These are phyloP conservation scores for Cercospora sesami DNA, from an alignment of 2,329 filamentous ascomycete genomes.

Conservation along the genomic window DNA sequence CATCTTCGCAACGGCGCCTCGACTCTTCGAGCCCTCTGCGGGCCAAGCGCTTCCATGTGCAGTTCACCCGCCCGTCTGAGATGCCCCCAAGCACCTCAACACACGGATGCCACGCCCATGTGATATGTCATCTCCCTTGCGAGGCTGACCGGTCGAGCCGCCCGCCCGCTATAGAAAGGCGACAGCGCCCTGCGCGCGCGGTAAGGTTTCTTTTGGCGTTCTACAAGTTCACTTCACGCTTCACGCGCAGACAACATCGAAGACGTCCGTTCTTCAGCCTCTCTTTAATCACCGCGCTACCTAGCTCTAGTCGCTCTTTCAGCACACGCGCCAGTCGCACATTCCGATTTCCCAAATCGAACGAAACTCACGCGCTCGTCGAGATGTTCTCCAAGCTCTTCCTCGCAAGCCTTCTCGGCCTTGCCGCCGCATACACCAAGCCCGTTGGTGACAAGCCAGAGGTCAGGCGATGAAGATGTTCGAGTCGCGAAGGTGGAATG, in stretches of 20 bases:
- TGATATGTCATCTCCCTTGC: not conserved
- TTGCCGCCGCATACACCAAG: constrained; percentile 46
- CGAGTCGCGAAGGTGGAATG: not conserved
- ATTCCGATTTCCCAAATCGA: not conserved
- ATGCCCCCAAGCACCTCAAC: not conserved
- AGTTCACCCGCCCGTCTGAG: constrained; percentile 2
- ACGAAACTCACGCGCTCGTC: constrained; percentile 9
- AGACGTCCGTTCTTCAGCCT: constrained; percentile 34
- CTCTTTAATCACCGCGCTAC: constrained; percentile 37
- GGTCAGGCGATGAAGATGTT: constrained; percentile 12
- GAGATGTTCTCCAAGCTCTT: constrained; percentile 49
- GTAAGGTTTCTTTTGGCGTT: constrained; percentile 1
- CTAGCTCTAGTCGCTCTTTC: constrained; percentile 30
- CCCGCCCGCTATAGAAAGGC: constrained; percentile 14
- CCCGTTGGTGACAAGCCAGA: constrained; percentile 35
- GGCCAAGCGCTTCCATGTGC: constrained; percentile 1
- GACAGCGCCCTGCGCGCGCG: not conserved
- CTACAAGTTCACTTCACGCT: constrained; percentile 17
- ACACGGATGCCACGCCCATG: not conserved
- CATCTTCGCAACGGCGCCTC: not conserved
- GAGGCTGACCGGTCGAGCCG: not conserved
- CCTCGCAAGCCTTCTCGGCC: constrained; percentile 54
- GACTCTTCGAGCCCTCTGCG: not conserved
- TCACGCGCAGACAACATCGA: constrained; percentile 10
- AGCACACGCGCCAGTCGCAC: constrained; percentile 3